Conservation (phyloP, 192 early-diverging fungal genomes). For the Gonapodya prolifera region DNA sequence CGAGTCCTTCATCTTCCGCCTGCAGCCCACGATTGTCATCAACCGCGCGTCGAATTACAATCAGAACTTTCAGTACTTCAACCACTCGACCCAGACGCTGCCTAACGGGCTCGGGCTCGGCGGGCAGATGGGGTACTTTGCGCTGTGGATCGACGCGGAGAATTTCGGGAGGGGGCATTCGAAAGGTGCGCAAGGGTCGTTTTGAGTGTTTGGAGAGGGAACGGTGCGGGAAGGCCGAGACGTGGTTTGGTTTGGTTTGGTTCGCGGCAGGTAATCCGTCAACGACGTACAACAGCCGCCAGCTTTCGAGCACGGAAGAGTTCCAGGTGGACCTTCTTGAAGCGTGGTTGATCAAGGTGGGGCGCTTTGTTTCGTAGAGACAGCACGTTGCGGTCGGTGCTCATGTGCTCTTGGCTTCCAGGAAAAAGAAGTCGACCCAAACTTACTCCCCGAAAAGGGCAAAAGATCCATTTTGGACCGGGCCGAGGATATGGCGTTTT, state of each 20-base stretch:
- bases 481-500: background rate
- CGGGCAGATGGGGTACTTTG: conserved; percentile 1
- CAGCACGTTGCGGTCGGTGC: background rate
- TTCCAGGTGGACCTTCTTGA: background rate
- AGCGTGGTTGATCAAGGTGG: background rate
- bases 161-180: background rate
- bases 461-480: background rate
- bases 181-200: background rate
- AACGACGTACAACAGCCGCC: background rate
- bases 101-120: conserved; percentile 2
- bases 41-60: background rate
- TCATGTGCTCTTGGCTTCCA: background rate
- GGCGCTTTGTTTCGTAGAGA: background rate
- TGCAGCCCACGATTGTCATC: background rate
- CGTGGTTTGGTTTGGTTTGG: background rate
- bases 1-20: background rate
- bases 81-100: background rate
- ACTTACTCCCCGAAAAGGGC: background rate
- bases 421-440: conserved; percentile 2
- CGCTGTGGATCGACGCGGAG: background rate
- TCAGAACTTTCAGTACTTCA: conserved; percentile 1
- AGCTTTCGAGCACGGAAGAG: background rate
- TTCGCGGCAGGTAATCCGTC: background rate
- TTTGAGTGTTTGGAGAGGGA: no score
- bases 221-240: no score